A percentile compares a stretch with the other conserved stretches of the same genome.
phyloP scores from a whole-genome alignment of 2,329 filamentous ascomycete species.

The Rhytidhysteron rufulum region DNA sequence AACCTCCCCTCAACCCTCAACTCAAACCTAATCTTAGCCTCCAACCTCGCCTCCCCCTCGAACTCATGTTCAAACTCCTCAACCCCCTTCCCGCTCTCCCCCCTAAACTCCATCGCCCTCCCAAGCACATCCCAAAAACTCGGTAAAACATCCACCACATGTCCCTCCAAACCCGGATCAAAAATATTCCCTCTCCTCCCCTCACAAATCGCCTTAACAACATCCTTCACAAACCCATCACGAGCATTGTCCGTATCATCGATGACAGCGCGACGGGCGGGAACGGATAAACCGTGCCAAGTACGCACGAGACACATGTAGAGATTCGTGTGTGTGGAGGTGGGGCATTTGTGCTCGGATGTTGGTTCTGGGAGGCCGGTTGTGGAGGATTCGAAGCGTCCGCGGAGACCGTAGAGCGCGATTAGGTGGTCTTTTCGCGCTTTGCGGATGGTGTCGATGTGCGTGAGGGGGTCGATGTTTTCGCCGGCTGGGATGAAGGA shows the following conservation, averaged over 20 bases:
- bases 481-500: slow-evolving; percentile 7
- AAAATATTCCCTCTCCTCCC: slow-evolving; percentile 22
- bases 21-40: slow-evolving; percentile 20
- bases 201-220: slow-evolving; percentile 15
- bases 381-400: slow-evolving; percentile 14
- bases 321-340: slow-evolving; percentile 21
- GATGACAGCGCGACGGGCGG: slow-evolving; percentile 7
- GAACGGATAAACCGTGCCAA: slow-evolving; percentile 13
- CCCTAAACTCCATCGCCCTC: slow-evolving; percentile 14
- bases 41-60: slow-evolving; percentile 8
- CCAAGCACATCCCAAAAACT: slow-evolving; percentile 22
- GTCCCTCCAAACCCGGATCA: slow-evolving; percentile 8
- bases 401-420: slow-evolving; percentile 14
- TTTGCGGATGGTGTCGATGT: slow-evolving; percentile 11
- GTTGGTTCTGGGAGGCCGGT: slow-evolving; percentile 27
- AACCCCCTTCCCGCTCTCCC: slow-evolving; percentile 10
- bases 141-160: slow-evolving; percentile 16
- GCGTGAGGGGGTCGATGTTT: neutral
- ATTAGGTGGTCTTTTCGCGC: slow-evolving; percentile 20
- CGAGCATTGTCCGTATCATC: slow-evolving; percentile 2
- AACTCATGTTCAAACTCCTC: slow-evolving; percentile 19
- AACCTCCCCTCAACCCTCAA: slow-evolving; percentile 5
- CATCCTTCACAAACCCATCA: slow-evolving; percentile 14
- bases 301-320: slow-evolving; percentile 23
- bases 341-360: slow-evolving; percentile 13